Base-by-base conservation (phyloP, 495 filamentous ascomycete genomes). In the Penicillium canariense region DNA sequence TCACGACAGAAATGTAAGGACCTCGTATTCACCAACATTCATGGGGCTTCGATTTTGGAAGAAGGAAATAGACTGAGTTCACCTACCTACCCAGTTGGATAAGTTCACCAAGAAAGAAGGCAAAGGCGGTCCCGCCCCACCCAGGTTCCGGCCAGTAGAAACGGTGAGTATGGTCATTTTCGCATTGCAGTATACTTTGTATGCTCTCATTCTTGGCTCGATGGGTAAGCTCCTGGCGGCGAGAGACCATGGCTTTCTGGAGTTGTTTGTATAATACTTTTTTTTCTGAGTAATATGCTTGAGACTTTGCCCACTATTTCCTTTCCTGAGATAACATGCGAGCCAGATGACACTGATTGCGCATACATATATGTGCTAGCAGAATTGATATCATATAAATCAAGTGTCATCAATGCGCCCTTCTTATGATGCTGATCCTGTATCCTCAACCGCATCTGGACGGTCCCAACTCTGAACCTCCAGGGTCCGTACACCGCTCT, bases 391-490 rank as follows among this genome's bases (percentile, higher is more conserved):
- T 2, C 9, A 30, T 15, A 34, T 46, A 1, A 11, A n/a, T 43
- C 8, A 42, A 3, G 8, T 15, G 4, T 23, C 10, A 26, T 26
- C 14, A 26, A 26, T 18, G 22, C 10, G 5, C 7, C 10, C 8
- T 50, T 55, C 67, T 49, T 55, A 39, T 50, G 50, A 62, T 8
- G 76, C 78, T 52, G 74, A 79, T 5, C 89, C 88, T 35, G 84
- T 62, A 69, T 91, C 87, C 65, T 91, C 88, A 28, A 84, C 79
- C 5, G 88, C 87, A 70, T 82, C 85, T 17, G 68, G 63, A 49
- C 82, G 69, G 73, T 94, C 81, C 91, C 91, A 95, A 46, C 82
- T 93, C 49, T 77, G 79, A 54, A 78, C 75, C 72, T 95, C 91
- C 36, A 96, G 64, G 40, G 50, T 62, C 55, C 79, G 70, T 3